Evolutionary conservation across 257 asterid genomes (phyloP).

Genomic region (Scutellaria minor): DNA sequence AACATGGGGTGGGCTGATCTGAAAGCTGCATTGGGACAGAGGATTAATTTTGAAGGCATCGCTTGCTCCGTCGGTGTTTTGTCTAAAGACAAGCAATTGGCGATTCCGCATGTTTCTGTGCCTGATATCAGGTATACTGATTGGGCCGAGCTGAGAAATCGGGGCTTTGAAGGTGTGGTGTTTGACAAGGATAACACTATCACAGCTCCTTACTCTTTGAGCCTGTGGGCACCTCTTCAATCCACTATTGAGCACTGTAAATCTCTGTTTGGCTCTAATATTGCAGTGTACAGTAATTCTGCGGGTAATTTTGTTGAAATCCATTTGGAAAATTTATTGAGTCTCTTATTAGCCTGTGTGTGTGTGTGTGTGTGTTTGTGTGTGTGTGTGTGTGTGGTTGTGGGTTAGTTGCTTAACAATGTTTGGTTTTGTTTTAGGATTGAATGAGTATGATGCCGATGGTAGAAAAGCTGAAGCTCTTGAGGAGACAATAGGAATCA

Average conservation of each 20-base stretch:
- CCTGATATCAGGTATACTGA: constrained; percentile 80
- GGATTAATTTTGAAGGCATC: constrained; percentile 84
- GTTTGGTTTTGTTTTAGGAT: constrained; percentile 50
- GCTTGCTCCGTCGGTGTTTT: constrained; percentile 67
- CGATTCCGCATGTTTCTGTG: constrained; percentile 73
- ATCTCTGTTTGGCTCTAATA: constrained; percentile 69
- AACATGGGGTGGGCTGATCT: constrained; percentile 83
- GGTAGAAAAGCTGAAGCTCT: constrained; percentile 77
- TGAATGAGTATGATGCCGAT: constrained; percentile 84
- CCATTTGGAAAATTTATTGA: not conserved
- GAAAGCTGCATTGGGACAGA: constrained; percentile 90
- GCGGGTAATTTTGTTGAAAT: constrained; percentile 59
- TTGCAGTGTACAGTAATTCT: constrained; percentile 90
- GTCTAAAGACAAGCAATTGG: constrained; percentile 67
- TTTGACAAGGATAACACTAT: constrained; percentile 96
- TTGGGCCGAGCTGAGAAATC: constrained; percentile 79
- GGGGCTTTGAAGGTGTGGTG: constrained; percentile 91
- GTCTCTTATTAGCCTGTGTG: constrained; percentile 4
- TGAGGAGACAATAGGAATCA: constrained; percentile 82
- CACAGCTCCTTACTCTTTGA: constrained; percentile 85
- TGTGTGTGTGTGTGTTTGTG: not conserved
- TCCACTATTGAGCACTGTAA: constrained; percentile 74
- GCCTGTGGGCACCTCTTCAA: constrained; percentile 83
- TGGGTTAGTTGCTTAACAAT: constrained; percentile 19
- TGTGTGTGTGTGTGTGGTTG: constrained; percentile 2